A percentile compares a stretch with the other conserved stretches of the same genome.
phyloP scores from a whole-genome alignment of 148 eudicot genomes.

The Silene uniflora region DNA sequence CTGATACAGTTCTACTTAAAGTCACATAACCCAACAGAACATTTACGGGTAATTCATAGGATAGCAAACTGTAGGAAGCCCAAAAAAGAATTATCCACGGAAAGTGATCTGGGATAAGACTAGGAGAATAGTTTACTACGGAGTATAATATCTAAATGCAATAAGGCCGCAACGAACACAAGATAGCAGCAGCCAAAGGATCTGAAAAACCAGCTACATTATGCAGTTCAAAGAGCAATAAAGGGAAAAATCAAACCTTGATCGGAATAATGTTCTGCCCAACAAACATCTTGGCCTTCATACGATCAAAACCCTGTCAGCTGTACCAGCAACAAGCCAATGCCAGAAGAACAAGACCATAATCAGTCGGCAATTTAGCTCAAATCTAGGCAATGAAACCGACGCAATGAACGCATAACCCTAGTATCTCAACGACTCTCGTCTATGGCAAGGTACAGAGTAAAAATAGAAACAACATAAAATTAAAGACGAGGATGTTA shows the following conservation, averaged over 20 bases:
- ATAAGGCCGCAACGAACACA: conserved; percentile 10
- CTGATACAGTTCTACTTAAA: conserved; percentile 28
- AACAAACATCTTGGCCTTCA: conserved; percentile 84
- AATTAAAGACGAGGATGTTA: too few relatives aligned
- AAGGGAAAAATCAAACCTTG: conserved; percentile 48
- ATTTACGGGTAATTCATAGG: not conserved
- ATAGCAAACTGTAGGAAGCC: not conserved
- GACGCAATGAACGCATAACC: not conserved
- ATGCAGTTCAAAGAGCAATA: not conserved
- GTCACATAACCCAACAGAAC: conserved; percentile 1
- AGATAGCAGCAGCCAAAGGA: not conserved
- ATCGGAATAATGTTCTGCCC: conserved; percentile 85
- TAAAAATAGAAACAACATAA: too few relatives aligned
- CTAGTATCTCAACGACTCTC: not conserved
- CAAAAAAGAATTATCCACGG: conserved; percentile 62
- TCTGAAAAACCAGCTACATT: not conserved
- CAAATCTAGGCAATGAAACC: not conserved
- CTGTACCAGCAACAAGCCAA: conserved; percentile 49
- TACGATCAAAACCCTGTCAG: conserved; percentile 67
- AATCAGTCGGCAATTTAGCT: not conserved
- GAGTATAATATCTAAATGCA: conserved; percentile 76
- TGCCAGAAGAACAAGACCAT: not conserved
- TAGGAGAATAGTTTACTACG: not conserved
- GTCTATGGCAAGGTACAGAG: not conserved
- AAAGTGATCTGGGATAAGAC: conserved; percentile 82